Evolutionary conservation across 1,284 basidiomycete genomes (phyloP).

Genomic region (Pseudozyma flocculosa): DNA sequence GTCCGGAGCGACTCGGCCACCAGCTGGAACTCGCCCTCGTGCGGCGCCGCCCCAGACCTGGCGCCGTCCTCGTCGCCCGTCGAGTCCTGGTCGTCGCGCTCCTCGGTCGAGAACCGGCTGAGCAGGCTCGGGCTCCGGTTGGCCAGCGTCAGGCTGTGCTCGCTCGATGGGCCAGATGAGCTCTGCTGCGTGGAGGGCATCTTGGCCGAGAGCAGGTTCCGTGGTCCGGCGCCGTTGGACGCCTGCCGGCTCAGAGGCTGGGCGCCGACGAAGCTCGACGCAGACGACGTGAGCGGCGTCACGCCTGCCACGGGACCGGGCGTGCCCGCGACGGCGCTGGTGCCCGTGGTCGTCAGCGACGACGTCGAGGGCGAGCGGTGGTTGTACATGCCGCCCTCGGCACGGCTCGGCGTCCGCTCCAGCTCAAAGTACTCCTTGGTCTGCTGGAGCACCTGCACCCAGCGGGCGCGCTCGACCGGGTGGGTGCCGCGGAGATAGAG

Average conservation of each 20-base stretch:
- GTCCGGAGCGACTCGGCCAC: constrained; percentile 36
- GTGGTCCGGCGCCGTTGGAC: not conserved
- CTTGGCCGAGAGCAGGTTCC: constrained; percentile 19
- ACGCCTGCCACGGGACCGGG: not conserved
- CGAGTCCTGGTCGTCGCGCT: constrained; percentile 17
- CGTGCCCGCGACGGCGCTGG: not conserved
- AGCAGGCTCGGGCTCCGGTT: constrained; percentile 38
- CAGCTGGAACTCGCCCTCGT: constrained; percentile 28
- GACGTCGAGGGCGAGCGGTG: constrained; percentile 23
- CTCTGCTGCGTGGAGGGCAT: constrained; percentile 18
- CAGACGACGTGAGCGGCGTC: constrained; percentile 9
- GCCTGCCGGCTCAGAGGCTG: constrained; percentile 4
- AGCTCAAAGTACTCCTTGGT: constrained; percentile 45
- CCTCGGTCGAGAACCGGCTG: constrained; percentile 36
- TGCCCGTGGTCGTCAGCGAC: constrained; percentile 6
- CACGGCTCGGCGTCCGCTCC: constrained; percentile 27
- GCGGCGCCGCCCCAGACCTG: constrained; percentile 18
- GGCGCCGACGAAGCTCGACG: constrained; percentile 18
- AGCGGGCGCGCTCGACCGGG: constrained; percentile 49
- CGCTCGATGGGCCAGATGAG: constrained; percentile 19
- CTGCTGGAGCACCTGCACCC: constrained; percentile 55
- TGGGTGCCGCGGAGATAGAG: constrained; percentile 88
- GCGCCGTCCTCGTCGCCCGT: constrained; percentile 7
- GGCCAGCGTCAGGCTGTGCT: constrained; percentile 16
- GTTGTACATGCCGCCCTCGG: constrained; percentile 30